Conservation (phyloP, 176 grass and related monocot species). For the Pharus latifolius region DNA sequence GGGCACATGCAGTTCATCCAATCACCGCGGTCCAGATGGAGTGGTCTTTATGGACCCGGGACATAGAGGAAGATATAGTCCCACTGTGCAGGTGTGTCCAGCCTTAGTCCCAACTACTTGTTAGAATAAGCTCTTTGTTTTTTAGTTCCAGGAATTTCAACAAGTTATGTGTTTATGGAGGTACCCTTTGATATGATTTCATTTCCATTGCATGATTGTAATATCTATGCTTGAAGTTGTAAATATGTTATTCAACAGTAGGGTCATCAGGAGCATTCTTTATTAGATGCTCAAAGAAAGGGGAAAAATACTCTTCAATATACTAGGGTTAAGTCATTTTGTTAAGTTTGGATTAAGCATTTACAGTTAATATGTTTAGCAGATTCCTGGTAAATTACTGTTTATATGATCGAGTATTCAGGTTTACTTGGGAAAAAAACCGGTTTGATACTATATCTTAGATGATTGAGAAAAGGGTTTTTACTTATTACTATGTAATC, state of each 20-base stretch:
- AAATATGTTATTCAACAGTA: background rate
- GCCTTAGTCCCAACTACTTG: background rate
- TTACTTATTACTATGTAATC: background rate
- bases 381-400: background rate
- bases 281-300: background rate
- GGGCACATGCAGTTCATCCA: conserved; percentile 74
- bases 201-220: background rate
- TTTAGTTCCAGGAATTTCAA: background rate
- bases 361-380: background rate
- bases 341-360: background rate
- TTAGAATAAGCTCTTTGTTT: background rate
- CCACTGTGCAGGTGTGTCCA: conserved; percentile 67
- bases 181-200: background rate
- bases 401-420: background rate
- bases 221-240: background rate
- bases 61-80: conserved; percentile 70
- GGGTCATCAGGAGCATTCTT: background rate
- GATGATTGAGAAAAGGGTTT: background rate
- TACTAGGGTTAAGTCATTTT: background rate
- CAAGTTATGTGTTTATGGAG: background rate
- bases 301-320: background rate
- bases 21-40: conserved; percentile 63
- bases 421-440: background rate
- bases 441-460: background rate
- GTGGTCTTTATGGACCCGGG: conserved; percentile 79